Evolutionary conservation across 1,284 basidiomycete species (phyloP), one percentile per base, ranked within the genome.

Genomic region (Clitocybe nebularis): DNA sequence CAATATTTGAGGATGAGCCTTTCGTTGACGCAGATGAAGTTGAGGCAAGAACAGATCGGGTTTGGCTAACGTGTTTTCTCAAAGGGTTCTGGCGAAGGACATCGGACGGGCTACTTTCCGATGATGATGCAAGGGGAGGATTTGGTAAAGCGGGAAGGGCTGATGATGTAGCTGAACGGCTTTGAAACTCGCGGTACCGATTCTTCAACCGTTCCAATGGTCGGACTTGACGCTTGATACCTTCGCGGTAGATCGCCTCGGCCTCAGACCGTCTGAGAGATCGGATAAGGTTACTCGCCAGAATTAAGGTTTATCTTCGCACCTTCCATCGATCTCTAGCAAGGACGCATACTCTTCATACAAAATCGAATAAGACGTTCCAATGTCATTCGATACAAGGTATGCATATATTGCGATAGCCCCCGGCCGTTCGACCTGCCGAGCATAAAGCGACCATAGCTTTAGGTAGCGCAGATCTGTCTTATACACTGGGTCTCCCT

Each of bases 401-500:
- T 85, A 86, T 20, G 79, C 69, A 64, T 86, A 92, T 45, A 92
- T 77, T 24, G 62, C 74, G 57, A 91, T 75, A 24, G 68, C 79
- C 54, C 62, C 60, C 2, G 71, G 60, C 48, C 68, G 68, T 50
- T 80, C 73, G 45, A 87, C 74, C 50, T 81, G 75, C 36, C 77
- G 75, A 1, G 89, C 82, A 59, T 93, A 93, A 46, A 85, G 69
- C 11, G 83, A 78, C 93, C 93, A 96, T 22, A 95, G 65, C 61
- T 87, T 89, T 36, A 97, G 74, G 63, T 97, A 96, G 28, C 94
- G 77, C 41, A 89, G 66, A 67, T 98, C 94, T 49, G 84, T 82
- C 55, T 81, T 81, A 66, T 95, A 98, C 20, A 82, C 69, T 23
- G 76, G 69, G 55, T 94, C 90, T 19, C 80, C 75, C 46, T 86